Base-by-base conservation (phyloP, 768 basidiomycete species). In the Agrocybe praecox region DNA sequence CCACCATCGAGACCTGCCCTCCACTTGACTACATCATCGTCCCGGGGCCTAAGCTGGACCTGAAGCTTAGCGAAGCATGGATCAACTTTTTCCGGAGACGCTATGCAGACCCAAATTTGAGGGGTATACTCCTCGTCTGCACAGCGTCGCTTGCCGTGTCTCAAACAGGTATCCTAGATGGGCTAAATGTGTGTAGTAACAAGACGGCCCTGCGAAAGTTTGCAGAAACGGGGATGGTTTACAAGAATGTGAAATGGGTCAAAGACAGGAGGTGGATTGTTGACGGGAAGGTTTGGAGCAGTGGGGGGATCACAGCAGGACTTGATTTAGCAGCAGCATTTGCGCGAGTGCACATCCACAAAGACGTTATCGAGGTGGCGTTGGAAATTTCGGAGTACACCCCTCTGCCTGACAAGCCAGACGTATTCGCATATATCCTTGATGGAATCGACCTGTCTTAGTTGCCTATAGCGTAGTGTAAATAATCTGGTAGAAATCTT, bases 251-350 rank as follows among this genome's bases (percentile, higher is more conserved):
- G 24, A 63, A 66, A 22, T 70, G 69, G 69, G 57, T 70, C 0
- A 62, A 63, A 1, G 66, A 70, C 33, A 59, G 53, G 54, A 55
- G 69, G 15, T 70, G 66, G 63, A 49, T 62, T 3, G 51, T 62
- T 9, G 69, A 70, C 45, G 63, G 69, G 26, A 68, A 67, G 60
- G 42, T 70, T 1, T 70, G 69, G 69, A 70, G 67, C 26, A 58
- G 63, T 1, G 69, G 63, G 8, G 69, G 66, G 6, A 36, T 68
- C 14, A 69, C 69, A 42, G 51, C 67, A 1, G 69, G 69, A 1
- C 51, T 70, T 11, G 67, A 68, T 46, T 61, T 70, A 9, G 67
- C 60, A 11, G 66, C 65, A 33, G 69, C 66, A 34, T 70, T 67
- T 55, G 59, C 61, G 45, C 63, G 62, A 46, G 58, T 55, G 18